These are phyloP conservation scores for Synchytrium microbalum DNA, from an alignment of 371 early-diverging fungal genomes.

Conservation along the genomic window DNA sequence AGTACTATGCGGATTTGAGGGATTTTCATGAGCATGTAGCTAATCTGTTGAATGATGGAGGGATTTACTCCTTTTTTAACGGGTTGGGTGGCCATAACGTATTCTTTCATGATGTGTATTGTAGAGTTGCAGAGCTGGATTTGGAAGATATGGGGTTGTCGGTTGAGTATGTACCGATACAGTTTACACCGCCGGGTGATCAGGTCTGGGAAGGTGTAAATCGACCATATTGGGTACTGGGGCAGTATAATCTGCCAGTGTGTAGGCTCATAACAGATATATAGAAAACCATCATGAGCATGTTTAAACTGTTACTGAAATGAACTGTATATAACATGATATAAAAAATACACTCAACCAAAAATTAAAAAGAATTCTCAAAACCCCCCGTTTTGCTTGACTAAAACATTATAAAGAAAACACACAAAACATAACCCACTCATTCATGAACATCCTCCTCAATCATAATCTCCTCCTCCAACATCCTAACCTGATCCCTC, in stretches of 20 bases:
- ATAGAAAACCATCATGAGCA: no score
- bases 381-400: no score
- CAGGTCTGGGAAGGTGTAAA: conserved; percentile 88
- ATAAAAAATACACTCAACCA: no score
- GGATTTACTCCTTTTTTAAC: conserved; percentile 90
- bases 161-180: conserved; percentile 62
- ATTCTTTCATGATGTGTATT: conserved; percentile 93
- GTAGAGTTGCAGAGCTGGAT: conserved; percentile 75
- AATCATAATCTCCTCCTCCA: not conserved
- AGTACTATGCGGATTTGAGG: conserved; percentile 82
- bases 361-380: no score
- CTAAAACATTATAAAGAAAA: no score
- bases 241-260: conserved; percentile 33
- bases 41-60: conserved; percentile 59
- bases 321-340: no score
- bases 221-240: conserved; percentile 47
- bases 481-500: not conserved
- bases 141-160: conserved; percentile 66
- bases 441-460: not conserved
- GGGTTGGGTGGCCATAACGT: conserved; percentile 87
- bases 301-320: no score
- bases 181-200: conserved; percentile 64
- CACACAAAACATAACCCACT: no score
- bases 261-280: not conserved
- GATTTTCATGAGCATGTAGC: conserved; percentile 79